Evolutionary conservation across 208 protist species (phyloP), one percentile per base, ranked within the genome.

Genomic region (Vickermania ingenoplastis): DNA sequence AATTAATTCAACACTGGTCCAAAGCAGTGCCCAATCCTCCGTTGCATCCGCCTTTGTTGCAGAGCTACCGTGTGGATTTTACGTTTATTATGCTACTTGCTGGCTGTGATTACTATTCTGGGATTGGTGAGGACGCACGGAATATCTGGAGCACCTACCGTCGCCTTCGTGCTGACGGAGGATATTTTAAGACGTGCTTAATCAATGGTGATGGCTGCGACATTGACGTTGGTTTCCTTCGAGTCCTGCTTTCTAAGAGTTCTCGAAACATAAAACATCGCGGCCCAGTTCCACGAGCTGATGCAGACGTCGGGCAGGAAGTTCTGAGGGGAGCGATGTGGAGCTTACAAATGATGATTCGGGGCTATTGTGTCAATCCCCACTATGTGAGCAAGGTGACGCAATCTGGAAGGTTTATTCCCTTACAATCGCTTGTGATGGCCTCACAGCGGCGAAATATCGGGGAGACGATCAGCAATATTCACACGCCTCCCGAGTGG

Each of bases 41-140:
- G 13, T 62, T 89, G 14, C 59, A 71, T 0, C 27, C 41, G 1
- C 73, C 67, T 14, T 62, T 88, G n/a, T 73, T 91, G 1, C 71
- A 77, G 27, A 89, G 82, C 28, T 91, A 83, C 55, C 84, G 88
- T 25, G 72, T 92, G 1, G 88, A 94, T 62, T 94, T 91, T 65
- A 78, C 71, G 2, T 94, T 92, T 59, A 21, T 94, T 7, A 80
- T 83, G 70, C 67, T 94, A 36, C 69, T 94, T 11, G 48, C 75
- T 21, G 84, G 88, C 2, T 73, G 80, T 48, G 88, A 94, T 53
- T 91, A 87, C 73, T 92, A 81, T 69, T 59, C 79, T 7, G 88
- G 88, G n/a, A 55, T 94, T 31, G 65, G 73, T 23, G 45, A 57
- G 0, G 31, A 64, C 48, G 73, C 57, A 57, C 28, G 78, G 0